Percentiles rank a stretch among this genome's conserved stretches.
Evolutionary conservation across 495 filamentous ascomycete genomes (phyloP).

Genomic region (Cercophora samala): DNA sequence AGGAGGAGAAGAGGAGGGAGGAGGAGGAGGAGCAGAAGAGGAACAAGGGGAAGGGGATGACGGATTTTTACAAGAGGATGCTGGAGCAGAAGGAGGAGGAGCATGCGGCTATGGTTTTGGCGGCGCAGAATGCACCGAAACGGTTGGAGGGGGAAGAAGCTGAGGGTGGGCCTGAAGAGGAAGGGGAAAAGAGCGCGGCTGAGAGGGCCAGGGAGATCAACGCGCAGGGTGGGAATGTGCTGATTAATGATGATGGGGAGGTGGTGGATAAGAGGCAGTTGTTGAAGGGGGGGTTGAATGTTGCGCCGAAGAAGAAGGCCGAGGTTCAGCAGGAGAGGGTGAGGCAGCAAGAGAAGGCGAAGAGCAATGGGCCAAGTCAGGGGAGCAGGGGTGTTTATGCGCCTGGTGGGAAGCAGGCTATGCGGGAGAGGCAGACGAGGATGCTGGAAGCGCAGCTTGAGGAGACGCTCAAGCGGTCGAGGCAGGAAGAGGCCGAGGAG

Average conservation of each 20-base stretch:
- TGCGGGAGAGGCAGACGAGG: slow-evolving; percentile 76
- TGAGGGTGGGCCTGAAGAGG: slow-evolving; percentile 43
- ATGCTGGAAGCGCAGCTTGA: slow-evolving; percentile 85
- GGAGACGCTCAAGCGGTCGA: slow-evolving; percentile 64
- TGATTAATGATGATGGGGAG: slow-evolving; percentile 88
- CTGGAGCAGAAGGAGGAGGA: slow-evolving; percentile 71
- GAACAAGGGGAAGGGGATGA: slow-evolving; percentile 72
- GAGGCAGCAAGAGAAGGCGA: slow-evolving; percentile 28
- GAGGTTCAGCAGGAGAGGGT: slow-evolving; percentile 37
- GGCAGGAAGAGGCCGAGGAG: slow-evolving; percentile 73
- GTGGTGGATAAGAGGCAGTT: slow-evolving; percentile 92
- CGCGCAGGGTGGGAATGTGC: slow-evolving; percentile 62
- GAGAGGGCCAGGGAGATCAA: slow-evolving; percentile 73
- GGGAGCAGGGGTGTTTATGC: slow-evolving; percentile 47
- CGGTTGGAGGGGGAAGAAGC: slow-evolving; percentile 43
- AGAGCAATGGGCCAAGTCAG: slow-evolving; percentile 24
- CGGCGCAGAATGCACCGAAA: slow-evolving; percentile 44
- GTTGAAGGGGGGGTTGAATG: slow-evolving; percentile 81
- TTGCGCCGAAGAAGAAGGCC: slow-evolving; percentile 57
- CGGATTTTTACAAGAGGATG: slow-evolving; percentile 79
- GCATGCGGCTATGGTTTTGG: slow-evolving; percentile 67
- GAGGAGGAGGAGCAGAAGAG: slow-evolving; percentile 65
- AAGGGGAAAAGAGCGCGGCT: slow-evolving; percentile 61
- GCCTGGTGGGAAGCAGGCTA: slow-evolving; percentile 53
- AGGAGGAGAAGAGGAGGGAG: slow-evolving; percentile 71